Evolutionary conservation across 768 basidiomycete species (phyloP), one percentile per base, ranked within the genome.

Genomic region (Tylopilus vinaceipallidus): DNA sequence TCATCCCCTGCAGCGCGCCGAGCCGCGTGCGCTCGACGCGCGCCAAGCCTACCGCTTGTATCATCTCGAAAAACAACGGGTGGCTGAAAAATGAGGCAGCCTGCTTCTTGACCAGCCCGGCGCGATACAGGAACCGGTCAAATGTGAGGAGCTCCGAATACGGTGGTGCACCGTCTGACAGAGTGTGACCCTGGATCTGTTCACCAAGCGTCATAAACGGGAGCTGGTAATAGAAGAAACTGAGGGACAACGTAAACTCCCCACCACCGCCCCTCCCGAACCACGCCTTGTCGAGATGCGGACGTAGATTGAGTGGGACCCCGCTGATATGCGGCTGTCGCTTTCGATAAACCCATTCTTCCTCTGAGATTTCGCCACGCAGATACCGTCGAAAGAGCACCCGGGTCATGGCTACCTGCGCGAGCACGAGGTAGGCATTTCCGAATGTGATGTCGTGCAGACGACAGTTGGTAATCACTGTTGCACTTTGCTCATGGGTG

Each of bases 291-390:
- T 79, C 73, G 22, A 82, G 71, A 53, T 72, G 74, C 4, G 76
- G 74, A 2, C 82, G 70, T 29, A 80, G 47, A 59, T 76, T 82
- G 16, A 79, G 56, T 11, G 80, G 81, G 5, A 78, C 79, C 14
- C 68, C 73, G 13, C 69, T 75, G 39, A 71, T 65, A 72, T 78
- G 78, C 6, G 78, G 78, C 50, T 81, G 72, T 47, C 60, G 70
- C 50, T 69, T 74, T 27, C 82, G 66, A 39, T 72, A 73, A 19
- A 71, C 69, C 82, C 82, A 83, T 58, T 85, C 82, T 5, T 71
- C 71, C 33, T 72, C 59, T 8, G 64, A 62, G 26, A 85, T 77
- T n/a, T 78, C 68, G 1, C 81, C 80, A 3, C 68, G 69, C 14
- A 76, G 54, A 52, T 75, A 79, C 33, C 67, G 72, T 20, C 73